A percentile compares a stretch with the other conserved stretches of the same genome.
These are phyloP conservation scores for Aspergillus affinis DNA, from an alignment of 495 filamentous ascomycete genomes.

Conservation along the genomic window DNA sequence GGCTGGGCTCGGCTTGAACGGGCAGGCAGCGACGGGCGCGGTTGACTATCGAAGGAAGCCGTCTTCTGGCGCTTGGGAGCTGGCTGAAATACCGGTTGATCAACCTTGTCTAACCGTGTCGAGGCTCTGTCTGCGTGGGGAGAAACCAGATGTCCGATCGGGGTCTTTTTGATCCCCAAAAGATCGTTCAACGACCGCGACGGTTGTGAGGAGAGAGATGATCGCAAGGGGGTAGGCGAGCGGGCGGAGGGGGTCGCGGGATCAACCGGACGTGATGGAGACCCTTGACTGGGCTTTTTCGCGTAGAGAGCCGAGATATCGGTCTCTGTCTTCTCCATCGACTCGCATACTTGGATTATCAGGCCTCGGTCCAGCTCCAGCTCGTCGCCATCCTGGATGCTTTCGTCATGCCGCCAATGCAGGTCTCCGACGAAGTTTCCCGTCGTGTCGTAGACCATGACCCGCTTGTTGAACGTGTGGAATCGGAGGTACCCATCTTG, in stretches of 20 bases:
- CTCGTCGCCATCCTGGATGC: constrained; percentile 75
- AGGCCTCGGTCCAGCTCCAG: constrained; percentile 73
- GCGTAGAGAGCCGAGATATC: constrained; percentile 73
- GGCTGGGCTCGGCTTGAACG: background rate
- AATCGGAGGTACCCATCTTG: constrained; percentile 86
- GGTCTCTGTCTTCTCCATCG: constrained; percentile 66
- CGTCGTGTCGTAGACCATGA: constrained; percentile 85
- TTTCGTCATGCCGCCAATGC: constrained; percentile 69
- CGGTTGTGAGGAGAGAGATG: constrained; percentile 30
- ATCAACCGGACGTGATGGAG: constrained; percentile 22
- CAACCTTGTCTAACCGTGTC: background rate
- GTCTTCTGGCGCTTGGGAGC: constrained; percentile 51
- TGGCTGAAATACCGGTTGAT: constrained; percentile 28
- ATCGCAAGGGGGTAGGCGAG: constrained; percentile 23
- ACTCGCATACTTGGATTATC: constrained; percentile 77
- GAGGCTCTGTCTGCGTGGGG: constrained; percentile 47
- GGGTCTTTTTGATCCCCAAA: constrained; percentile 54
- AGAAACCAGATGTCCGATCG: constrained; percentile 46
- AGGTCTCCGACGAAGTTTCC: constrained; percentile 82
- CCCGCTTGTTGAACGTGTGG: constrained; percentile 86
- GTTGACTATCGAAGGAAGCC: constrained; percentile 9
- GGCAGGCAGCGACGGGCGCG: constrained; percentile 4
- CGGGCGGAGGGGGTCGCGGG: constrained; percentile 17
- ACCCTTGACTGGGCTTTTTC: constrained; percentile 49
- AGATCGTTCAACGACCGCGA: constrained; percentile 57